A percentile compares a stretch with the other conserved stretches of the same genome.
These are phyloP conservation scores for Gnomoniopsis smithogilvyi DNA, from an alignment of 2,329 filamentous ascomycete species.

Conservation along the genomic window DNA sequence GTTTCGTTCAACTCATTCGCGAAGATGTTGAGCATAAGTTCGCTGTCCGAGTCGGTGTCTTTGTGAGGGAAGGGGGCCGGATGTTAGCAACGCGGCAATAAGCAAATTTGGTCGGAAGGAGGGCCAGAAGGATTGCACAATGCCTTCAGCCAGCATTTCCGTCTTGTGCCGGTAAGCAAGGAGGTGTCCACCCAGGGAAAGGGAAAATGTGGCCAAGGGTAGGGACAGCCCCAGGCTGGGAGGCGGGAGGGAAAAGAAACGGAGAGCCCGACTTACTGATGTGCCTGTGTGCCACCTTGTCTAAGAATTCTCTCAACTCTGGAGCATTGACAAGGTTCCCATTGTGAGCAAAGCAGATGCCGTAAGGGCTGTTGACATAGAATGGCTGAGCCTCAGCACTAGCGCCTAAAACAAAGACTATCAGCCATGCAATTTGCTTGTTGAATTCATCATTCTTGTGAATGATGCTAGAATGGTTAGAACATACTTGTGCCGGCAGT, in stretches of 20 bases:
- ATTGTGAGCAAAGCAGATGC: constrained; percentile 79
- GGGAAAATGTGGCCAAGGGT: neutral
- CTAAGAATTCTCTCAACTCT: constrained; percentile 67
- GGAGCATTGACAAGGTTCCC: constrained; percentile 81
- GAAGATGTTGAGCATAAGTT: constrained; percentile 85
- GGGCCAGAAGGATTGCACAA: neutral
- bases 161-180: neutral
- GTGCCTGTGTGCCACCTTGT: constrained; percentile 76
- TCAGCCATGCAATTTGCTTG: neutral
- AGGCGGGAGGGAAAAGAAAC: neutral
- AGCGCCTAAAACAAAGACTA: constrained; percentile 2
- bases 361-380: constrained; percentile 85
- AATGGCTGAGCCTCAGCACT: constrained; percentile 90
- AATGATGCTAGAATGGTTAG: neutral
- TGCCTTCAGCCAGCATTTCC: neutral
- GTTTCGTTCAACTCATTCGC: constrained; percentile 81
- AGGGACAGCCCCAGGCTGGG: neutral
- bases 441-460: neutral
- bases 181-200: neutral
- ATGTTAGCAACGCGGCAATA: neutral
- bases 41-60: constrained; percentile 81
- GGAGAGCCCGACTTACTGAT: constrained; percentile 47
- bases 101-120: neutral
- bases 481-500: constrained; percentile 70
- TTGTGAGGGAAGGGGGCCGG: neutral